Conservation (phyloP, 208 protist species). For the Strigomonas galati region DNA sequence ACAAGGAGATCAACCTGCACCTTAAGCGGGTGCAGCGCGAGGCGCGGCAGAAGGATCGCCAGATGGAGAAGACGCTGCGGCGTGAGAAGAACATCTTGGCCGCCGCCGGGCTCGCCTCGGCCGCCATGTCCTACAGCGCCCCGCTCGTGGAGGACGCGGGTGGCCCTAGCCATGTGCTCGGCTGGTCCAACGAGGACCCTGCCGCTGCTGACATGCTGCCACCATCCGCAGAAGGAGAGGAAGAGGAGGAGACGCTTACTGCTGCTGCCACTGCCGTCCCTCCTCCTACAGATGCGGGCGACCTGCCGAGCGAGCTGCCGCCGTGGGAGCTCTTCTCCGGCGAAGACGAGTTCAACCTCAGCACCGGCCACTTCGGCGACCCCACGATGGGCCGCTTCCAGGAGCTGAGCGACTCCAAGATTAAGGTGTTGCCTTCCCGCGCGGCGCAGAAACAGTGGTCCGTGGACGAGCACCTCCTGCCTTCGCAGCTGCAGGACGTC, state of each 20-base stretch:
- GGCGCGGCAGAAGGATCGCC: slow-evolving; percentile 41
- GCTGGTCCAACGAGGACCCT: background rate
- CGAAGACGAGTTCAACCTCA: slow-evolving; percentile 82
- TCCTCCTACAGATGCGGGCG: background rate
- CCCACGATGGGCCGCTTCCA: slow-evolving; percentile 61
- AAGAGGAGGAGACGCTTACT: slow-evolving; percentile 4
- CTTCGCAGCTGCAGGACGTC: slow-evolving; percentile 55
- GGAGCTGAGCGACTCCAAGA: slow-evolving; percentile 81
- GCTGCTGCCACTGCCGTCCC: background rate
- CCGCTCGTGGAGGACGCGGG: slow-evolving; percentile 18
- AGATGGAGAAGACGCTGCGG: slow-evolving; percentile 46
- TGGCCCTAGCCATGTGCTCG: slow-evolving; percentile 6
- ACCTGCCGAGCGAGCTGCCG: slow-evolving; percentile 55
- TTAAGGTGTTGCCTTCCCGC: slow-evolving; percentile 64
- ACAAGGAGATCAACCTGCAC: slow-evolving; percentile 85
- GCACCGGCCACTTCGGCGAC: slow-evolving; percentile 75
- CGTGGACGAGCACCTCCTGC: slow-evolving; percentile 72
- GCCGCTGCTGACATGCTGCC: background rate
- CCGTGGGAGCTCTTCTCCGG: slow-evolving; percentile 77
- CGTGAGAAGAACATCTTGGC: slow-evolving; percentile 67
- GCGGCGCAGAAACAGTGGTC: slow-evolving; percentile 59
- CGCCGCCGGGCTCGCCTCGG: slow-evolving; percentile 58
- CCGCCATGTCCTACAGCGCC: slow-evolving; percentile 54
- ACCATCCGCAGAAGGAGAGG: background rate
- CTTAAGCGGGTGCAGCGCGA: slow-evolving; percentile 64